A percentile compares a stretch with the other conserved stretches of the same genome.
phyloP scores from a whole-genome alignment of 2,329 filamentous ascomycete genomes.

The Fusarium oxysporum region DNA sequence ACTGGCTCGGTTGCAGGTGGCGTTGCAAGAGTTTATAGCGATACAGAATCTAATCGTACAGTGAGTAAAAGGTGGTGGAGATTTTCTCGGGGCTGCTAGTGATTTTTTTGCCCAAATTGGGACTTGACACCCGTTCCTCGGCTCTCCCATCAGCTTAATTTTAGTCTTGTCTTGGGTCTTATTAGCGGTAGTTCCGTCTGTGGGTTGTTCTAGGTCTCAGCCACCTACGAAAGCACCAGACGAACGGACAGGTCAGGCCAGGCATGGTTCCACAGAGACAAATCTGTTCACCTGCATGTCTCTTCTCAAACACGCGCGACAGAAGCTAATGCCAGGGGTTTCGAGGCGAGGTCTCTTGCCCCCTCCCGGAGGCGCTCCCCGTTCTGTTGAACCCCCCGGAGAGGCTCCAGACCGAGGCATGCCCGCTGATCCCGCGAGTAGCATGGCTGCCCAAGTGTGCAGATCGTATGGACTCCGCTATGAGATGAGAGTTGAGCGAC shows the following conservation, averaged over 20 bases:
- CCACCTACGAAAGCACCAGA: neutral
- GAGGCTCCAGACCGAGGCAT: conserved; percentile 17
- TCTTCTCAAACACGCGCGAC: neutral
- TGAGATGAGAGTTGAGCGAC: neutral
- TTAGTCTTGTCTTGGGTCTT: neutral
- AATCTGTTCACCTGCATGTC: neutral
- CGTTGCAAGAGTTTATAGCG: neutral
- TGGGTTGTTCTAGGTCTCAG: neutral
- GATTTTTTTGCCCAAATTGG: conserved; percentile 9
- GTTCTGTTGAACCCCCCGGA: conserved; percentile 4
- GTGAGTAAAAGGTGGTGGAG: conserved; percentile 6
- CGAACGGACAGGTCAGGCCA: neutral
- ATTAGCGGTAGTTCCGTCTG: neutral
- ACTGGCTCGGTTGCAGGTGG: neutral
- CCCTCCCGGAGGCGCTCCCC: conserved; percentile 4
- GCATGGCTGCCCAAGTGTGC: conserved; percentile 21
- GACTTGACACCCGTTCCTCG: conserved; percentile 17
- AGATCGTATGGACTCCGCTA: neutral
- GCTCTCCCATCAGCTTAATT: neutral
- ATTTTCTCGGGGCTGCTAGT: conserved; percentile 8
- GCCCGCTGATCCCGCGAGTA: conserved; percentile 12
- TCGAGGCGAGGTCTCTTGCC: neutral
- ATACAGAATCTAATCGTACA: neutral
- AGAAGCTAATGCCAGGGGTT: conserved; percentile 8
- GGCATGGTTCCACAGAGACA: conserved; percentile 4